phyloP scores from a whole-genome alignment of 306 rosid species.

The Ziziphus jujuba region DNA sequence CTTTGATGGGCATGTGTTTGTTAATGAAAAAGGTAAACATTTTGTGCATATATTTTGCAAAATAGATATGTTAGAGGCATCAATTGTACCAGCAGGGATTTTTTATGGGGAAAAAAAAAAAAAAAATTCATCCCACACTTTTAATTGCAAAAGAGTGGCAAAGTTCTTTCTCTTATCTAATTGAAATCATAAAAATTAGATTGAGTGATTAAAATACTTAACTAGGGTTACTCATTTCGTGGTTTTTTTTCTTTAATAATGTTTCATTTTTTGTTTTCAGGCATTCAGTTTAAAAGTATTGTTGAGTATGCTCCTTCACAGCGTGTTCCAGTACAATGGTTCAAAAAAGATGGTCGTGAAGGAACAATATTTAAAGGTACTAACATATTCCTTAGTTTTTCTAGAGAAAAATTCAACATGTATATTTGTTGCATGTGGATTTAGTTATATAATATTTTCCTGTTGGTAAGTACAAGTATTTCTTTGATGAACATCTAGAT shows the following conservation, averaged over 20 bases:
- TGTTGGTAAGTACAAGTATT: slow-evolving; percentile 45
- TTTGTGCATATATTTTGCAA: slow-evolving; percentile 11
- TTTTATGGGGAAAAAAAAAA: not conserved
- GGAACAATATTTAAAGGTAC: slow-evolving; percentile 69
- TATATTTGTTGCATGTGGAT: slow-evolving; percentile 22
- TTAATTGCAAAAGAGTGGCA: slow-evolving; percentile 2
- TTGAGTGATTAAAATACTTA: not conserved
- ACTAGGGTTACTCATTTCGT: not conserved
- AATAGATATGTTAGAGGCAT: slow-evolving; percentile 24
- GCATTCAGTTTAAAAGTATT: slow-evolving; percentile 59
- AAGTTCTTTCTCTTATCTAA: slow-evolving; percentile 6
- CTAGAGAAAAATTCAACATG: not conserved
- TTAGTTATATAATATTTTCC: slow-evolving; percentile 28
- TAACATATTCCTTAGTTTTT: not conserved
- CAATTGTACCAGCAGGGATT: slow-evolving; percentile 14
- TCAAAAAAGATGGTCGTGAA: slow-evolving; percentile 66
- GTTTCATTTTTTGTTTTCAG: slow-evolving; percentile 33
- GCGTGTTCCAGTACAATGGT: slow-evolving; percentile 60
- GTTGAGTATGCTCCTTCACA: slow-evolving; percentile 84
- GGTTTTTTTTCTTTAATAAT: not conserved
- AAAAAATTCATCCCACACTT: not conserved
- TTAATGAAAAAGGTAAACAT: slow-evolving; percentile 70
- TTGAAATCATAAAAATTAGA: slow-evolving; percentile 6
- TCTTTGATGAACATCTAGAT: slow-evolving; percentile 56
- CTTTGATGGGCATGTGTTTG: slow-evolving; percentile 65